Conservation (phyloP, 2,329 filamentous ascomycete species). For the Neopestalotiopsis rosae region DNA sequence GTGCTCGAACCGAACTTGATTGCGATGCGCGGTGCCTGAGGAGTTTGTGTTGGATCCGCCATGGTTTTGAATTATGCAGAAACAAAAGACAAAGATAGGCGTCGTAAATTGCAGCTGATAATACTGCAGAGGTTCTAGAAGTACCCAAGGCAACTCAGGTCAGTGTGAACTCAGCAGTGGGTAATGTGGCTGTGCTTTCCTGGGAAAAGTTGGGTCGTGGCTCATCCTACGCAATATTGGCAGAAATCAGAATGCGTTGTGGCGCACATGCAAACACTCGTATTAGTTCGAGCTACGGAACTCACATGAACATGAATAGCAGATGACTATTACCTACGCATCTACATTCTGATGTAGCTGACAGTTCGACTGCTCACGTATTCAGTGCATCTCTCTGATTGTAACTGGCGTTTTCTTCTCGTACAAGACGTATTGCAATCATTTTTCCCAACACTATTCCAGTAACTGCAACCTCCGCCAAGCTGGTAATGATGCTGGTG, state of each 20-base stretch:
- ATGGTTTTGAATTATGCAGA: constrained; percentile 34
- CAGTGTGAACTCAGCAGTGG: too few relatives aligned
- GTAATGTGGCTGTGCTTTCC: too few relatives aligned
- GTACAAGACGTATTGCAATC: background rate
- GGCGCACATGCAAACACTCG: background rate
- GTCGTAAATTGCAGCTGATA: too few relatives aligned
- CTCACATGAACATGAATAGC: background rate
- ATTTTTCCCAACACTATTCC: background rate
- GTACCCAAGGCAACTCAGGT: background rate
- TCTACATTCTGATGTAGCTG: background rate
- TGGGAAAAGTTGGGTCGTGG: too few relatives aligned
- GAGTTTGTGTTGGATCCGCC: constrained; percentile 40
- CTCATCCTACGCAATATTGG: too few relatives aligned
- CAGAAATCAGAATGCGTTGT: background rate
- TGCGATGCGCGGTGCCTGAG: constrained; percentile 47
- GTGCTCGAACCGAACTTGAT: constrained; percentile 50
- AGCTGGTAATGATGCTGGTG: background rate
- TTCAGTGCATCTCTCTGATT: background rate
- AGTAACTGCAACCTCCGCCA: background rate
- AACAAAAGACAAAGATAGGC: background rate
- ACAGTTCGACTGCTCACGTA: background rate
- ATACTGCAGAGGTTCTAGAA: too few relatives aligned
- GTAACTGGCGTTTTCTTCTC: background rate
- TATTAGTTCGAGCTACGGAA: background rate
- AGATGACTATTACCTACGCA: background rate